phyloP scores from a whole-genome alignment of 1,284 basidiomycete genomes.

The Amylostereum chailletii region DNA sequence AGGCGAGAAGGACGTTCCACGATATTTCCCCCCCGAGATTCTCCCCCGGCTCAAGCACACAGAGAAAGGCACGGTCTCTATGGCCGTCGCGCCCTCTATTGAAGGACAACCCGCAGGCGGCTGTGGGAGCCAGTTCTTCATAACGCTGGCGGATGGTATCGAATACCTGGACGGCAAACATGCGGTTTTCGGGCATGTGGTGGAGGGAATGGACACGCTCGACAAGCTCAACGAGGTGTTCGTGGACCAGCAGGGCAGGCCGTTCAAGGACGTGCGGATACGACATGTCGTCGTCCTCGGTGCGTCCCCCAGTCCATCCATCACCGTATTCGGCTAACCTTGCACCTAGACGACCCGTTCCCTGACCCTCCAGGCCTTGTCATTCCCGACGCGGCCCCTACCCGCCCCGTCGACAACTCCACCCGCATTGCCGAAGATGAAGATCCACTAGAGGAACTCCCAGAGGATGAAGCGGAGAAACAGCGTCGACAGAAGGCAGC shows the following conservation, averaged over 20 bases:
- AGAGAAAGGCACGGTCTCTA: slow-evolving; percentile 85
- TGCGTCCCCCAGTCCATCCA: slow-evolving; percentile 27
- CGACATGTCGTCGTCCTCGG: slow-evolving; percentile 89
- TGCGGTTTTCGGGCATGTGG: slow-evolving; percentile 90
- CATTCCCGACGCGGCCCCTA: slow-evolving; percentile 71
- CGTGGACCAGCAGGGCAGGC: slow-evolving; percentile 81
- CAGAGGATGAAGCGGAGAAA: slow-evolving; percentile 78
- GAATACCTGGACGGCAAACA: slow-evolving; percentile 96
- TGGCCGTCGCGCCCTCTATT: slow-evolving; percentile 81
- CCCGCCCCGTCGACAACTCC: slow-evolving; percentile 71
- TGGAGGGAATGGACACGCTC: slow-evolving; percentile 89
- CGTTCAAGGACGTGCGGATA: slow-evolving; percentile 90
- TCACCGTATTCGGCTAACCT: slow-evolving; percentile 3
- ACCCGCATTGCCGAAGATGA: slow-evolving; percentile 90
- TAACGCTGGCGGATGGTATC: slow-evolving; percentile 85
- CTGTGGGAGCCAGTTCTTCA: slow-evolving; percentile 94
- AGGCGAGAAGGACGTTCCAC: slow-evolving; percentile 30
- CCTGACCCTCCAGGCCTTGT: slow-evolving; percentile 75
- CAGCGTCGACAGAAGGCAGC: slow-evolving; percentile 79
- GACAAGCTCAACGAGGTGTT: slow-evolving; percentile 91
- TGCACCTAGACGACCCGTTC: slow-evolving; percentile 81
- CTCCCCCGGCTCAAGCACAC: slow-evolving; percentile 78
- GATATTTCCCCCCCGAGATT: slow-evolving; percentile 84
- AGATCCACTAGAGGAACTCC: slow-evolving; percentile 67
- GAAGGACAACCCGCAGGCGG: slow-evolving; percentile 64